Percentiles rank a stretch among this genome's conserved stretches.
Evolutionary conservation across 768 basidiomycete species (phyloP).

Genomic region (Leucocoprinus sp.): DNA sequence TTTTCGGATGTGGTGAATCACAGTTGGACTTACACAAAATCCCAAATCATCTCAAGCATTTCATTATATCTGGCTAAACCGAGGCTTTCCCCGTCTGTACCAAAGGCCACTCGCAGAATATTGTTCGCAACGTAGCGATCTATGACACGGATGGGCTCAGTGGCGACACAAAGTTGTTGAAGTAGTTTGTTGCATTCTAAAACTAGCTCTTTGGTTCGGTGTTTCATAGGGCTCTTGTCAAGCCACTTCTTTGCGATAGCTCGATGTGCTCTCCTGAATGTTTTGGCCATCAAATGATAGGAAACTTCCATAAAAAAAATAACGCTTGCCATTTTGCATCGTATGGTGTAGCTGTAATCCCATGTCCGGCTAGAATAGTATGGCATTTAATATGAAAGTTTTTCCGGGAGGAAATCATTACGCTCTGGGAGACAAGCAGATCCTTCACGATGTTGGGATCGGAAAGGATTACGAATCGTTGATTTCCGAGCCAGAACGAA

Average conservation of each 20-base stretch:
- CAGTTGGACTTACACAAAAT: slow-evolving; percentile 33
- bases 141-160: slow-evolving; percentile 25
- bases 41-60: slow-evolving; percentile 29
- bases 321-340: slow-evolving; percentile 30
- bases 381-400: slow-evolving; percentile 36
- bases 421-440: slow-evolving; percentile 35
- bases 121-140: slow-evolving; percentile 35
- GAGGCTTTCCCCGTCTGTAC: slow-evolving; percentile 29
- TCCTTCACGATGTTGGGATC: slow-evolving; percentile 36
- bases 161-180: slow-evolving; percentile 25
- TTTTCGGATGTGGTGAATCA: neutral
- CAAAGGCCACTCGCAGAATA: slow-evolving; percentile 37
- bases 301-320: no score
- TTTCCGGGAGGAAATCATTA: slow-evolving; percentile 39
- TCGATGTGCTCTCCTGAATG: slow-evolving; percentile 33
- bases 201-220: slow-evolving; percentile 28
- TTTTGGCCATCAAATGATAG: neutral
- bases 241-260: slow-evolving; percentile 28
- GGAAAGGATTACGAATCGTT: slow-evolving; percentile 39
- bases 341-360: slow-evolving; percentile 36
- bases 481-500: slow-evolving; percentile 39
- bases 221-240: slow-evolving; percentile 25
- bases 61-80: slow-evolving; percentile 16
- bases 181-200: slow-evolving; percentile 29
- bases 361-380: slow-evolving; percentile 35